A percentile compares a stretch with the other conserved stretches of the same genome.
These are phyloP conservation scores for Sclerotiophoma versabilis DNA, from an alignment of 2,329 filamentous ascomycete species.

Conservation along the genomic window DNA sequence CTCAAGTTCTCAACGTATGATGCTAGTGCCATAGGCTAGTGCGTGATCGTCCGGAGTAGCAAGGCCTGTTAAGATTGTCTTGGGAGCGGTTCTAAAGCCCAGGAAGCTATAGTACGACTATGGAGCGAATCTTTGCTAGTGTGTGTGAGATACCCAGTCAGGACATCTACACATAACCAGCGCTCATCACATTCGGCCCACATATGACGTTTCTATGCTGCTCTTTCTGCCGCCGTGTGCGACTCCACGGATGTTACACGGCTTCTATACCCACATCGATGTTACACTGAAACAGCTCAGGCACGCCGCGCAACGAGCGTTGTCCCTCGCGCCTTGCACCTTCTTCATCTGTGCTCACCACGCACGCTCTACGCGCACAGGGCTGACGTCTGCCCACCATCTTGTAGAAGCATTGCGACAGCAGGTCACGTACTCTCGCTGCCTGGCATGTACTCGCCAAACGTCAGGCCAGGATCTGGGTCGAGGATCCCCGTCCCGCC, in stretches of 20 bases:
- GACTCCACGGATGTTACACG: slow-evolving; percentile 47
- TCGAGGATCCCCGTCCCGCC: slow-evolving; percentile 22
- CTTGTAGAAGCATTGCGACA: slow-evolving; percentile 23
- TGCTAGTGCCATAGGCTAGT: too few relatives aligned
- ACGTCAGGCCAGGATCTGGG: slow-evolving; percentile 21
- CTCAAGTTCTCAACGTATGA: too few relatives aligned
- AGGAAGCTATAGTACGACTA: not conserved
- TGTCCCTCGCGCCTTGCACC: slow-evolving; percentile 7
- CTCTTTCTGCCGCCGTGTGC: slow-evolving; percentile 56
- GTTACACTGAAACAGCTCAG: slow-evolving; percentile 14
- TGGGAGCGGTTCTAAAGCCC: too few relatives aligned
- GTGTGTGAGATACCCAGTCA: not conserved
- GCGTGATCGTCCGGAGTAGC: too few relatives aligned
- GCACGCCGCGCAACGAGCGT: slow-evolving; percentile 7
- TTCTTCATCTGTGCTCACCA: slow-evolving; percentile 12
- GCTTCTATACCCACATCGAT: slow-evolving; percentile 5
- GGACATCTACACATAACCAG: not conserved
- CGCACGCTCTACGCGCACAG: slow-evolving; percentile 21
- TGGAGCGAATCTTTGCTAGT: not conserved
- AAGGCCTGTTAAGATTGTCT: not conserved
- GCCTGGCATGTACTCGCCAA: slow-evolving; percentile 28
- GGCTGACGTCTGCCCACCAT: slow-evolving; percentile 28
- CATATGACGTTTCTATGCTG: slow-evolving; percentile 60
- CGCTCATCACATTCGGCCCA: slow-evolving; percentile 35
- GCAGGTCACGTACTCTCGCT: slow-evolving; percentile 28